Conservation (phyloP, 805 yeast species). For the Metschnikowia baotianmanensis region DNA sequence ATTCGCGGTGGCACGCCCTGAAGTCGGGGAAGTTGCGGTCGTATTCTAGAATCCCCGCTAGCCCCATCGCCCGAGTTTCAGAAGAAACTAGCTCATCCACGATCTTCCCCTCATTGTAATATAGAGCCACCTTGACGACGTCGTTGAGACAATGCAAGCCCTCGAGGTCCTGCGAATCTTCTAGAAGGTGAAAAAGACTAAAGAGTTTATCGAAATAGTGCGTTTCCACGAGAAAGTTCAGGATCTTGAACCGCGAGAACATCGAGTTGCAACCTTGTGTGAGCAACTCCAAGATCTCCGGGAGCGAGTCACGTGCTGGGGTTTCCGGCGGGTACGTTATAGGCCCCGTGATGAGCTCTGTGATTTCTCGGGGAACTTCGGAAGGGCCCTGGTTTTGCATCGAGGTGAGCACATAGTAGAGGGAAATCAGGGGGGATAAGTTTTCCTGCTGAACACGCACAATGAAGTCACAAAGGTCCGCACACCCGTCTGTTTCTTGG, state of each 20-base stretch:
- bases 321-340: slow-evolving; percentile 56
- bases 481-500: slow-evolving; percentile 90
- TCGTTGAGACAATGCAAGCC: slow-evolving; percentile 68
- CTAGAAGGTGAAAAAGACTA: slow-evolving; percentile 54
- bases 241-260: slow-evolving; percentile 60
- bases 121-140: slow-evolving; percentile 65
- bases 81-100: slow-evolving; percentile 33
- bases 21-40: slow-evolving; percentile 82
- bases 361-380: slow-evolving; percentile 44
- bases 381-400: slow-evolving; percentile 12
- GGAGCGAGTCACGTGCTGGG: slow-evolving; percentile 52
- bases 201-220: slow-evolving; percentile 55
- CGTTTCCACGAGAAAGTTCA: slow-evolving; percentile 50
- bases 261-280: slow-evolving; percentile 60
- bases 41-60: slow-evolving; percentile 80
- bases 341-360: slow-evolving; percentile 82
- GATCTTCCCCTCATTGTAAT: slow-evolving; percentile 59
- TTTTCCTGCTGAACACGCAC: slow-evolving; percentile 59
- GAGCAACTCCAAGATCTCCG: slow-evolving; percentile 52
- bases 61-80: slow-evolving; percentile 41
- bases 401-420: slow-evolving; percentile 59
- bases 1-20: slow-evolving; percentile 78
- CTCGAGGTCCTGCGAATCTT: slow-evolving; percentile 47
- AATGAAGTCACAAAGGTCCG: slow-evolving; percentile 76
- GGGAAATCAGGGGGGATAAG: slow-evolving; percentile 61